Base-by-base conservation (phyloP, 139 green algal species). In the Auxenochlorella pyrenoidosa region DNA sequence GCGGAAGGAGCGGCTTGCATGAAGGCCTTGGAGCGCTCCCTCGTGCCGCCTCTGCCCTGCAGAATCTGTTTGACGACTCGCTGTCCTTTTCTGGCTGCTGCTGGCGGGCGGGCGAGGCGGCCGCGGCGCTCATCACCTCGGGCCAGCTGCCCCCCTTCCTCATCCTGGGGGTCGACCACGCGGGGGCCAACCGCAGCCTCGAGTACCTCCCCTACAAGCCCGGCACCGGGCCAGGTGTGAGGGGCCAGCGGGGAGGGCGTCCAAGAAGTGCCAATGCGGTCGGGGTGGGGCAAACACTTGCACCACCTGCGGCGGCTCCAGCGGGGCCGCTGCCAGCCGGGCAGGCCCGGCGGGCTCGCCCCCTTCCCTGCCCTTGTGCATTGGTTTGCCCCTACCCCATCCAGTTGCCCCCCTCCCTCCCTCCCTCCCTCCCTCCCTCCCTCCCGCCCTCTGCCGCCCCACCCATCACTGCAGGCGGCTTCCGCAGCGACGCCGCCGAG, bases 121-220 rank as follows among this genome's bases (percentile, higher is more conserved):
- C 92, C 1, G 80, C 79, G 10, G 75, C 40, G 34, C 84, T 92
- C 12, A 93, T 94, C 36, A 34, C 22, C 10, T 34, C 28, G 0
- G 91, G 92, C 10, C 32, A 76, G 75, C 82, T 93, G 82, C 90
- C 92, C 44, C 91, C 92, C 28, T 94, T 94, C 60, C 70, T 93
- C 6, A 76, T 95, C 15, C 91, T 93, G 44, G 92, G 89, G 22
- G 88, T 95, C 2, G 92, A 95, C 79, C 89, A 94, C 76, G 66
- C 88, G 1, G 89, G 89, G 8, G 43, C 41, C 0, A 77, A 60
- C 34, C 85, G 91, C 13, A 87, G 86, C 2, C 84, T 88, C 44
- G 90, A 93, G 36, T 95, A 94, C 88, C 88, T 89, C 28, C 92
- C 92, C 0, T 93, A 91, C 91, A 84, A 83, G 68, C 91, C 92